phyloP scores from a whole-genome alignment of 2,329 filamentous ascomycete genomes.

The Elsinoe necatrix region DNA sequence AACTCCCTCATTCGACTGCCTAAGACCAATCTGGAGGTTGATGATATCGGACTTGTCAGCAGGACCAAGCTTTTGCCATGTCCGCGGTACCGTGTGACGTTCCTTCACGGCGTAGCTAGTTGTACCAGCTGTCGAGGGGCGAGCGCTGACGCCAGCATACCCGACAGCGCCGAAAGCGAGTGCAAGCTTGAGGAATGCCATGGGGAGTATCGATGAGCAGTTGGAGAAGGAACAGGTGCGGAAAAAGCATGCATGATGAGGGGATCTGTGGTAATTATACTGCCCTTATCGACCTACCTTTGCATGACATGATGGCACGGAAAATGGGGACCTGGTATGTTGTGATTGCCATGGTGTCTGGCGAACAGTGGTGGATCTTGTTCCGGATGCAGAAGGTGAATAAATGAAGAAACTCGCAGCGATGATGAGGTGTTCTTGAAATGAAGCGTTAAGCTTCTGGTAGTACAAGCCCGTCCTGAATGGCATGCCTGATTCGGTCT shows the following conservation, averaged over 20 bases:
- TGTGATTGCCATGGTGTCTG: neutral
- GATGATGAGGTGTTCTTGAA: neutral
- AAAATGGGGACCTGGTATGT: neutral
- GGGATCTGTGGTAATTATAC: neutral
- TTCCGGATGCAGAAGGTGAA: constrained; percentile 1
- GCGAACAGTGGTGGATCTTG: neutral
- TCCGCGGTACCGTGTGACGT: constrained; percentile 43
- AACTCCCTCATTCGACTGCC: constrained; percentile 48
- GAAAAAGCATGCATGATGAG: neutral
- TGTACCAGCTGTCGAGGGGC: neutral
- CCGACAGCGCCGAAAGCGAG: constrained; percentile 13
- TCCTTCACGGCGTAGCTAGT: constrained; percentile 48
- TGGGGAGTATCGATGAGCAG: neutral
- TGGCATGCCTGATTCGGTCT: constrained; percentile 1
- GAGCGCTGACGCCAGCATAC: neutral
- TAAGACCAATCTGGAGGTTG: constrained; percentile 50
- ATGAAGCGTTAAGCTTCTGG: neutral
- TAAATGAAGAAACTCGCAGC: neutral
- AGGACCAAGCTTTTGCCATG: constrained; percentile 42
- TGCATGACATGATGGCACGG: neutral
- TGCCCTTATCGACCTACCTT: neutral
- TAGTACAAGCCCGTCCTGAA: neutral
- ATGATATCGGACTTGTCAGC: constrained; percentile 44
- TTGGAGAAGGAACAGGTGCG: neutral
- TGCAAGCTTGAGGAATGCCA: constrained; percentile 6